phyloP scores from a whole-genome alignment of 140 eudicot species.

The Senecio squalidus region DNA sequence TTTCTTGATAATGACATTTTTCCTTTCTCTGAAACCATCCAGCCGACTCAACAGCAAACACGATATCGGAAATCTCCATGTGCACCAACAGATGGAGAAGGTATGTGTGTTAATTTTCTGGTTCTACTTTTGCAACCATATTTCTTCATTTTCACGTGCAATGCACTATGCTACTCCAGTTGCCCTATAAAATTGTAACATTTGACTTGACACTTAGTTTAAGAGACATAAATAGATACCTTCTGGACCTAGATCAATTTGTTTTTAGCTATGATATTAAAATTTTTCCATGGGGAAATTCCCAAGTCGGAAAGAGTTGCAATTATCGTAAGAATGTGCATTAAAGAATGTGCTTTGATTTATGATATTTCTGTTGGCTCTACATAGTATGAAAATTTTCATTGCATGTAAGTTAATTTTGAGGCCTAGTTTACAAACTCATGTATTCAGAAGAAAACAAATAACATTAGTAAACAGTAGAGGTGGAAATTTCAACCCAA shows the following conservation, averaged over 20 bases:
- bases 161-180: background rate
- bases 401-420: background rate
- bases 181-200: background rate
- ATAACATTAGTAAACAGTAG: too few relatives aligned
- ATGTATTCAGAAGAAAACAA: background rate
- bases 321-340: too few relatives aligned
- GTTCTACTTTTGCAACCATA: background rate
- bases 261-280: too few relatives aligned
- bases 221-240: background rate
- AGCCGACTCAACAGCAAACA: slow-evolving; percentile 99
- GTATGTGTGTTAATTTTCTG: slow-evolving; percentile 25
- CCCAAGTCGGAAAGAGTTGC: too few relatives aligned
- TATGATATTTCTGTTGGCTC: background rate
- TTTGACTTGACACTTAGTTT: background rate
- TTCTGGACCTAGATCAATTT: too few relatives aligned
- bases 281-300: too few relatives aligned
- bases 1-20: slow-evolving; percentile 13
- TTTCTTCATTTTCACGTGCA: background rate
- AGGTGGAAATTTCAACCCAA: too few relatives aligned
- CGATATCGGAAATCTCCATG: slow-evolving; percentile 84
- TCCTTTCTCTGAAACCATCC: slow-evolving; percentile 19
- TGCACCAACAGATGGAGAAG: slow-evolving; percentile 97
- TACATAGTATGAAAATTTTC: background rate
- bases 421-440: background rate
- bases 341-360: too few relatives aligned